These are phyloP conservation scores for Tylopilus rubrobrunneus DNA, from an alignment of 768 basidiomycete species.

Conservation along the genomic window DNA sequence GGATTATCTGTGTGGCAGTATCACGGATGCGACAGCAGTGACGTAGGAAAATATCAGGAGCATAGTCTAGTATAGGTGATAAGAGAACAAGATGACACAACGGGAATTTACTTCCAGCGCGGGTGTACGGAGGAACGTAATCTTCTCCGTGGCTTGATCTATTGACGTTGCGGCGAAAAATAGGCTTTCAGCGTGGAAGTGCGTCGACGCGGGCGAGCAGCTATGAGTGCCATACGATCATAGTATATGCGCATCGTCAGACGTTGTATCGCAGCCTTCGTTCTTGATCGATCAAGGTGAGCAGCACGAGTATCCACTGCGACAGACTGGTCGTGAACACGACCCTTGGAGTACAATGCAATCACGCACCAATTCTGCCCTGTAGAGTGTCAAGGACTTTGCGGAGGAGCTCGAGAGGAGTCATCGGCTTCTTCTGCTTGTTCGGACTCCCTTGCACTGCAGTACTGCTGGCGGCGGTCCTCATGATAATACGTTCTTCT, in stretches of 20 bases:
- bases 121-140: not conserved
- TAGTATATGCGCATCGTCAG: conserved; percentile 61
- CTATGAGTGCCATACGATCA: conserved; percentile 42
- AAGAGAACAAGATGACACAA: not conserved
- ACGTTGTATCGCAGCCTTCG: conserved; percentile 65
- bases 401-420: conserved; percentile 48
- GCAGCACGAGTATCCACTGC: conserved; percentile 71
- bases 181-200: conserved; percentile 29
- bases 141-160: not conserved
- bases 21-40: not conserved
- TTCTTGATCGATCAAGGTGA: conserved; percentile 70
- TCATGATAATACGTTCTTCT: conserved; percentile 36
- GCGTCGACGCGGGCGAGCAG: conserved; percentile 15
- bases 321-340: not conserved
- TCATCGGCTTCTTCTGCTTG: conserved; percentile 31
- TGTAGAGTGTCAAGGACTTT: conserved; percentile 50
- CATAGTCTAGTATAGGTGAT: not conserved
- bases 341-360: not conserved
- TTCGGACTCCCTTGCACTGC: conserved; percentile 23
- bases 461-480: conserved; percentile 3
- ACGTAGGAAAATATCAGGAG: not conserved
- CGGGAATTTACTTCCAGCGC: not conserved
- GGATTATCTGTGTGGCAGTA: not conserved
- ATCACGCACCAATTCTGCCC: conserved; percentile 54
- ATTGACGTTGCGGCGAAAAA: conserved; percentile 26